These are phyloP conservation scores for Bipolaris victoriae DNA, from an alignment of 2,329 filamentous ascomycete genomes.

Conservation along the genomic window DNA sequence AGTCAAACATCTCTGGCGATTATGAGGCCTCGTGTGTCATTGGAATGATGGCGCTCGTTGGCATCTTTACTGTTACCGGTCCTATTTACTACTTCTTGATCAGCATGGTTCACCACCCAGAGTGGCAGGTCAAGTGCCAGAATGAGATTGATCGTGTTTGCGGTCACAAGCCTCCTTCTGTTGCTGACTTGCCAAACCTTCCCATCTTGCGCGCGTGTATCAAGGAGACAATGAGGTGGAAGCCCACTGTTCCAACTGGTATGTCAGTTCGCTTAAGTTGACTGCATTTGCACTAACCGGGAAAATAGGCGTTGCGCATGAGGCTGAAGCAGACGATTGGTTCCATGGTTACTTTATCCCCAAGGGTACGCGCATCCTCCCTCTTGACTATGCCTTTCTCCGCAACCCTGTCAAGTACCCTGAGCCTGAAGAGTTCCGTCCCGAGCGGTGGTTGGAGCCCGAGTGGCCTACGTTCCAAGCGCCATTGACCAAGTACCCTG, in stretches of 20 bases:
- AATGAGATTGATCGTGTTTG: slow-evolving; percentile 43
- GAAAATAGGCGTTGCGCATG: slow-evolving; percentile 56
- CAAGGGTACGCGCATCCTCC: slow-evolving; percentile 53
- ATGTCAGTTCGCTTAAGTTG: slow-evolving; percentile 26
- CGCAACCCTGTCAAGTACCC: slow-evolving; percentile 64
- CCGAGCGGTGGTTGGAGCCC: slow-evolving; percentile 68
- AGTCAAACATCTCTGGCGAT: slow-evolving; percentile 48
- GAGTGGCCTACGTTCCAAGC: slow-evolving; percentile 69
- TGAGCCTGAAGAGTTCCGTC: slow-evolving; percentile 66
- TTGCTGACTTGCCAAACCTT: slow-evolving; percentile 50
- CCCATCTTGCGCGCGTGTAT: slow-evolving; percentile 56
- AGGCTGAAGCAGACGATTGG: slow-evolving; percentile 59
- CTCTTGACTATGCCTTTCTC: slow-evolving; percentile 46
- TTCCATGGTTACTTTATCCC: slow-evolving; percentile 58
- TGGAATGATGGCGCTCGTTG: slow-evolving; percentile 49
- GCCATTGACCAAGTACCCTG: slow-evolving; percentile 67
- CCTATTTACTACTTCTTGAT: slow-evolving; percentile 49
- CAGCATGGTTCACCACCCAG: slow-evolving; percentile 46
- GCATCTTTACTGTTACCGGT: slow-evolving; percentile 49
- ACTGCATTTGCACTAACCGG: slow-evolving; percentile 11
- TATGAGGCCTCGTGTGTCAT: slow-evolving; percentile 49
- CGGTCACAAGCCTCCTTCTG: slow-evolving; percentile 33
- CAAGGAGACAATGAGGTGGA: slow-evolving; percentile 55
- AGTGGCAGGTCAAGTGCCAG: slow-evolving; percentile 46
- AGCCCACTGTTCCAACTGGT: slow-evolving; percentile 54